phyloP scores from a whole-genome alignment of 495 filamentous ascomycete species.

The Halenospora varia region DNA sequence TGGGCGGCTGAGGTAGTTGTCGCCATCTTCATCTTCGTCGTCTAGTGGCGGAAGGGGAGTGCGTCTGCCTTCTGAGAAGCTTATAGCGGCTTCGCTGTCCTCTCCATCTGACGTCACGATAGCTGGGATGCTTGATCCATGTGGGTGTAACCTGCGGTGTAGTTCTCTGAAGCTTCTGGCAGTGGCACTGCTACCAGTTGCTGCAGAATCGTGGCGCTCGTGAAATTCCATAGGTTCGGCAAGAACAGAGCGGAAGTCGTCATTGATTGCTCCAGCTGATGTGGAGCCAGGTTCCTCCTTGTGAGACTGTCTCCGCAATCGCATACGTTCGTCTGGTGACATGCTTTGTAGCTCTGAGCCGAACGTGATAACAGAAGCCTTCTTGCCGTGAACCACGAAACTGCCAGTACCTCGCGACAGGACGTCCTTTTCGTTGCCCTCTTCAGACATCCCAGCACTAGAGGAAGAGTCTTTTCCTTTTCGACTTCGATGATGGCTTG shows the following conservation, averaged over 20 bases:
- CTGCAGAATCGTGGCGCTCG: slow-evolving; percentile 45
- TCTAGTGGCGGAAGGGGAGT: slow-evolving; percentile 50
- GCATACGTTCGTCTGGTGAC: slow-evolving; percentile 70
- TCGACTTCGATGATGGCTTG: slow-evolving; percentile 61
- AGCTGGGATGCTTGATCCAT: slow-evolving; percentile 32
- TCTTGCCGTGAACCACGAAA: slow-evolving; percentile 97
- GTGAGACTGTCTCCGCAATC: slow-evolving; percentile 27
- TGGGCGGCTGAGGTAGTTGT: neutral
- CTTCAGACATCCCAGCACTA: slow-evolving; percentile 56
- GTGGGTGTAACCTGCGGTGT: slow-evolving; percentile 35
- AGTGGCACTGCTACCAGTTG: slow-evolving; percentile 53
- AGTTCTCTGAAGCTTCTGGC: slow-evolving; percentile 51
- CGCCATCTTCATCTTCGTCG: slow-evolving; percentile 30
- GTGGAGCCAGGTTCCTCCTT: slow-evolving; percentile 14
- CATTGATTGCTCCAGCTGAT: slow-evolving; percentile 17
- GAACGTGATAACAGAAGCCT: slow-evolving; percentile 93
- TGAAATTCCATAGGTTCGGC: slow-evolving; percentile 30
- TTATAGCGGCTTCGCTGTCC: slow-evolving; percentile 51
- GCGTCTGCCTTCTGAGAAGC: slow-evolving; percentile 50
- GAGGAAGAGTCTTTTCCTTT: slow-evolving; percentile 74
- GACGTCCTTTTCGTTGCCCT: slow-evolving; percentile 58
- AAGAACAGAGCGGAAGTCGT: slow-evolving; percentile 35
- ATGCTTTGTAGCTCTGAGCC: slow-evolving; percentile 85
- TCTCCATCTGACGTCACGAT: slow-evolving; percentile 43
- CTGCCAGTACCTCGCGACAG: slow-evolving; percentile 75